phyloP scores from a whole-genome alignment of 768 basidiomycete species.

The Psilocybe azurescens region DNA sequence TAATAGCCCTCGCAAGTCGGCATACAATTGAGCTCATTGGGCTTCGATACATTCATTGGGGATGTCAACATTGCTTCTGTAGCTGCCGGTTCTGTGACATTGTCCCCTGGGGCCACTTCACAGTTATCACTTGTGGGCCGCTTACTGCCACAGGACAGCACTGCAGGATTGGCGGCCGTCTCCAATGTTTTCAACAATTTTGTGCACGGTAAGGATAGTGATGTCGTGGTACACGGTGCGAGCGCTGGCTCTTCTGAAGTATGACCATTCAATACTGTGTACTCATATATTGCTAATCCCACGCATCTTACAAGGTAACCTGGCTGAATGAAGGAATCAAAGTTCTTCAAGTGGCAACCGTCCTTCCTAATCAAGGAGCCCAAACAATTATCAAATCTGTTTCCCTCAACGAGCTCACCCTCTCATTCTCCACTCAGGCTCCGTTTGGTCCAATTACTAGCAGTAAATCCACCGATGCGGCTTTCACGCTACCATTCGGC shows the following conservation, averaged over 20 bases:
- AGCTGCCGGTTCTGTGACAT: slow-evolving; percentile 49
- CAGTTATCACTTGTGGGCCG: slow-evolving; percentile 63
- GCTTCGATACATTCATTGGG: slow-evolving; percentile 62
- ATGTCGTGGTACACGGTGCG: slow-evolving; percentile 62
- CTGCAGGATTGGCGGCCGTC: slow-evolving; percentile 58
- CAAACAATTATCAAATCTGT: slow-evolving; percentile 71
- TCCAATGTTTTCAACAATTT: slow-evolving; percentile 76
- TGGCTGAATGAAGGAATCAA: slow-evolving; percentile 80
- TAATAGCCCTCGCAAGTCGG: slow-evolving; percentile 77
- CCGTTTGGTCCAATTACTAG: slow-evolving; percentile 64
- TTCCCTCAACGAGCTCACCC: slow-evolving; percentile 57
- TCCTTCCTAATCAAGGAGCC: slow-evolving; percentile 66
- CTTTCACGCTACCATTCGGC: slow-evolving; percentile 70
- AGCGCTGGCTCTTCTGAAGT: slow-evolving; percentile 64
- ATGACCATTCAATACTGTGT: slow-evolving; percentile 23
- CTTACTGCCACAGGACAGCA: slow-evolving; percentile 62
- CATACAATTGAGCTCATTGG: slow-evolving; percentile 62
- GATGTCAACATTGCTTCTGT: slow-evolving; percentile 65
- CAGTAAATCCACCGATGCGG: slow-evolving; percentile 62
- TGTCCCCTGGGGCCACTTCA: slow-evolving; percentile 59
- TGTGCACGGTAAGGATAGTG: slow-evolving; percentile 67
- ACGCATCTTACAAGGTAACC: slow-evolving; percentile 48
- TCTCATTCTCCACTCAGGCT: slow-evolving; percentile 62
- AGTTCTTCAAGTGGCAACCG: slow-evolving; percentile 58
- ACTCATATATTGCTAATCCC: background rate